phyloP scores from a whole-genome alignment of 208 protist species.

The Crithidia sp. region DNA sequence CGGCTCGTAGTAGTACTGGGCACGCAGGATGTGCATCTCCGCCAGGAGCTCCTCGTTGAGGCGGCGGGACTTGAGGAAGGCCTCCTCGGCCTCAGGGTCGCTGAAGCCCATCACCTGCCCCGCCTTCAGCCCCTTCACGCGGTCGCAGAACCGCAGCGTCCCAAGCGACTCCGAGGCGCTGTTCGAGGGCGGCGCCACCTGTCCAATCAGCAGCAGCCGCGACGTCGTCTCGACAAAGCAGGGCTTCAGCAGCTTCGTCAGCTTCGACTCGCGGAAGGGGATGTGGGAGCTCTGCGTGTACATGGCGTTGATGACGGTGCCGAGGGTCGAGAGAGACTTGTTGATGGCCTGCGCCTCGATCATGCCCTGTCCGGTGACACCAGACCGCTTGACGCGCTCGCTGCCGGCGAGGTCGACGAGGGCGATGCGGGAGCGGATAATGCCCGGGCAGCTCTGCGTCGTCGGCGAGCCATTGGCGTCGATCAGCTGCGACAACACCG shows the following conservation, averaged over 20 bases:
- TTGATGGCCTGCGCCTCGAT: slow-evolving; percentile 94
- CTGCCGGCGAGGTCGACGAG: slow-evolving; percentile 97
- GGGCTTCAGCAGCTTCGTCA: slow-evolving; percentile 92
- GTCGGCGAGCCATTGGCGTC: slow-evolving; percentile 49
- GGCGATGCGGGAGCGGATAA: slow-evolving; percentile 92
- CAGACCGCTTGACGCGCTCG: slow-evolving; percentile 92
- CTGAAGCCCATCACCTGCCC: slow-evolving; percentile 56
- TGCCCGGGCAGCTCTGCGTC: slow-evolving; percentile 57
- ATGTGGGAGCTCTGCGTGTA: slow-evolving; percentile 76
- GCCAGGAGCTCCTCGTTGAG: slow-evolving; percentile 72
- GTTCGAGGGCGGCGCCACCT: slow-evolving; percentile 66
- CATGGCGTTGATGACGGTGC: slow-evolving; percentile 89
- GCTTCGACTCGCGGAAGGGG: slow-evolving; percentile 92
- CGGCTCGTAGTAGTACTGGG: slow-evolving; percentile 63
- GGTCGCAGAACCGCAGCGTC: slow-evolving; percentile 90
- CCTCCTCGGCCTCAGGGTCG: slow-evolving; percentile 65
- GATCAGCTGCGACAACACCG: slow-evolving; percentile 53
- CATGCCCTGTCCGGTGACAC: slow-evolving; percentile 82
- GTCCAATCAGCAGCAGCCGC: slow-evolving; percentile 86
- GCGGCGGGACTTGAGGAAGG: slow-evolving; percentile 57
- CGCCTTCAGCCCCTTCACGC: slow-evolving; percentile 85
- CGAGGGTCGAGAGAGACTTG: slow-evolving; percentile 85
- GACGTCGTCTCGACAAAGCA: slow-evolving; percentile 68
- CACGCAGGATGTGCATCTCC: slow-evolving; percentile 77
- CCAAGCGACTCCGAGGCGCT: slow-evolving; percentile 77